Evolutionary conservation across 2,329 filamentous ascomycete genomes (phyloP).

Genomic region (Mycogone perniciosa): DNA sequence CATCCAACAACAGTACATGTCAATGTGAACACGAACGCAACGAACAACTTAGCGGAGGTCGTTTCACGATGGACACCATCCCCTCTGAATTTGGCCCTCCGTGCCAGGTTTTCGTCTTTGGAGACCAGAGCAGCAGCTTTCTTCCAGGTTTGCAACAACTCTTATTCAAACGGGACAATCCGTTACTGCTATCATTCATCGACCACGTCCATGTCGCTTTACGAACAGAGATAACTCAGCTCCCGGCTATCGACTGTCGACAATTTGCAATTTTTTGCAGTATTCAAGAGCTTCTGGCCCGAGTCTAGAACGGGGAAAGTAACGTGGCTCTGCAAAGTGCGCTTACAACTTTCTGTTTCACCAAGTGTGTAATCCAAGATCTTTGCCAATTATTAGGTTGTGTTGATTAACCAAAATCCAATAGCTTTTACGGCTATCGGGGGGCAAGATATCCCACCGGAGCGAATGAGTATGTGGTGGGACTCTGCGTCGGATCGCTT

Average conservation of each 20-base stretch:
- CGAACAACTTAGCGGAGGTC: no score
- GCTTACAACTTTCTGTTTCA: constrained; percentile 7
- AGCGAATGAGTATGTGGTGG: constrained; percentile 1
- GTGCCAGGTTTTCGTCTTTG: constrained; percentile 9
- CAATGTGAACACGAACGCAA: no score
- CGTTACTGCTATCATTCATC: constrained; percentile 6
- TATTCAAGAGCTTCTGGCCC: constrained; percentile 8
- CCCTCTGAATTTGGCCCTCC: no score
- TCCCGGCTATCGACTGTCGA: constrained; percentile 4
- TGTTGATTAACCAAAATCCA: background rate
- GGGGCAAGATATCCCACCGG: constrained; percentile 1
- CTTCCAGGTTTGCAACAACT: constrained; percentile 3
- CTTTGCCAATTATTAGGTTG: constrained; percentile 2
- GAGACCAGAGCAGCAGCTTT: constrained; percentile 6
- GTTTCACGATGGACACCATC: no score
- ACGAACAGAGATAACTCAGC: constrained; percentile 3
- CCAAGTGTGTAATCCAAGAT: constrained; percentile 6
- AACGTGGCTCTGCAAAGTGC: constrained; percentile 9
- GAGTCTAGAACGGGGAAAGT: background rate
- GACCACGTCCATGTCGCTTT: constrained; percentile 6
- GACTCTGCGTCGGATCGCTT: constrained; percentile 9
- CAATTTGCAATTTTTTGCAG: constrained; percentile 7
- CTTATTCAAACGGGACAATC: constrained; percentile 4
- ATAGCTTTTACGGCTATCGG: constrained; percentile 6
- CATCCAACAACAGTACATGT: no score